Evolutionary conservation across 768 basidiomycete genomes (phyloP).

Genomic region (Boletus barrowsii): DNA sequence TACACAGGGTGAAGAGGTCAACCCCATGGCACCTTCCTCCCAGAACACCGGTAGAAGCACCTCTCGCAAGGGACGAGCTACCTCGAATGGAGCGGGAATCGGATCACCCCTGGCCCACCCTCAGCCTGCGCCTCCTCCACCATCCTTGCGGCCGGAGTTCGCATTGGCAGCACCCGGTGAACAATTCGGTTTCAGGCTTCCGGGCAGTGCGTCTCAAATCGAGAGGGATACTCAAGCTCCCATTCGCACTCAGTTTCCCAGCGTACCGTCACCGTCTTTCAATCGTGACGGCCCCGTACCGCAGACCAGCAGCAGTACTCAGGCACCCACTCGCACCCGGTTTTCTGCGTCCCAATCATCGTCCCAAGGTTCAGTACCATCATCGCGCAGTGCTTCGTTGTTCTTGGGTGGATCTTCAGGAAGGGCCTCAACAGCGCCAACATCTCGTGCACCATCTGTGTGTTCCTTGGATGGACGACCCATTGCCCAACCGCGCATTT

Average conservation of each 20-base stretch:
- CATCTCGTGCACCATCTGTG: neutral
- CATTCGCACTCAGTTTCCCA: neutral
- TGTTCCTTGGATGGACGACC: neutral
- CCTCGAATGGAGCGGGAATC: too few relatives aligned
- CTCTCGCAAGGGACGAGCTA: neutral
- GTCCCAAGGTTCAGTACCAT: neutral
- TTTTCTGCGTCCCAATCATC: too few relatives aligned
- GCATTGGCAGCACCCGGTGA: neutral
- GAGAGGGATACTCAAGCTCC: neutral
- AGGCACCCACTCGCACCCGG: too few relatives aligned
- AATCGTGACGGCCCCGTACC: too few relatives aligned
- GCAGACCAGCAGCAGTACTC: too few relatives aligned
- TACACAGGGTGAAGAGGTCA: neutral
- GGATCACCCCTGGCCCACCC: neutral
- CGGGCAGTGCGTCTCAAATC: neutral
- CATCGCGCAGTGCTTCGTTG: neutral
- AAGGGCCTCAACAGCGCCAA: neutral
- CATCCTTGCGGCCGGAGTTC: neutral
- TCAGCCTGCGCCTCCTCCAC: neutral
- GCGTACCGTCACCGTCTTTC: neutral
- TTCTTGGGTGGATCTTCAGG: neutral
- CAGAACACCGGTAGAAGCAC: neutral
- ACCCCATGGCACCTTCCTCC: conserved; percentile 4
- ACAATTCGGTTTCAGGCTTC: neutral
- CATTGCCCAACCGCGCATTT: neutral